phyloP scores from a whole-genome alignment of 805 yeast species.

The Kodamaea kakaduensis region DNA sequence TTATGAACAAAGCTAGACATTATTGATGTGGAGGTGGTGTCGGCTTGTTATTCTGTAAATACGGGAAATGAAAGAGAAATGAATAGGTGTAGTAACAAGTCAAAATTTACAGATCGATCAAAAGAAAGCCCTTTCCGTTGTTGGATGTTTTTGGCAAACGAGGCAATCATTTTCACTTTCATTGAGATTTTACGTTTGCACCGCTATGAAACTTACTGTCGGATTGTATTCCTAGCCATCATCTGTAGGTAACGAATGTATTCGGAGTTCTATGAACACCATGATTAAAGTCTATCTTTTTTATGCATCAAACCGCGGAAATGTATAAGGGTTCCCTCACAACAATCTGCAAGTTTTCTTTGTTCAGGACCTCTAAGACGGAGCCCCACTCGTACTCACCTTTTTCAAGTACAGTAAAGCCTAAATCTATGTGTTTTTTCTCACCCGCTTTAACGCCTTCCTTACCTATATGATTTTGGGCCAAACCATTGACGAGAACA shows the following conservation, averaged over 20 bases:
- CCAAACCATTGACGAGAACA: conserved; percentile 66
- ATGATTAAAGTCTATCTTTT: background rate
- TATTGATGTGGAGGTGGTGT: background rate
- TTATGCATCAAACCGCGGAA: conserved; percentile 17
- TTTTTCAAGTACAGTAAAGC: conserved; percentile 62
- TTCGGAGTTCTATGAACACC: no score
- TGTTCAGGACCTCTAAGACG: conserved; percentile 26
- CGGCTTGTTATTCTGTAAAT: background rate
- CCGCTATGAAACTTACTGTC: no score
- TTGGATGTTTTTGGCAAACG: no score
- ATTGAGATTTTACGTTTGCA: no score
- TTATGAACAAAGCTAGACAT: background rate
- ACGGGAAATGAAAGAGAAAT: background rate
- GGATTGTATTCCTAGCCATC: no score
- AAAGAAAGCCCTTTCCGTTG: no score
- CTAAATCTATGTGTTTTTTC: conserved; percentile 40
- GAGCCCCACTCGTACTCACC: conserved; percentile 83
- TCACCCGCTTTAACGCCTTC: conserved; percentile 41
- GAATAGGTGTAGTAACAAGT: background rate
- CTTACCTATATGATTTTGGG: conserved; percentile 45
- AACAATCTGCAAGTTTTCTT: conserved; percentile 16
- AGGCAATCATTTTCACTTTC: no score
- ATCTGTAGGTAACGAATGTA: no score
- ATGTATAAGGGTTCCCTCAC: conserved; percentile 34
- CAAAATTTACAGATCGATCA: no score